Percentiles rank a stretch among this genome's conserved stretches.
Conservation (phyloP, 1,139 yeast genomes). For the Sugiyamaella castrensis region DNA sequence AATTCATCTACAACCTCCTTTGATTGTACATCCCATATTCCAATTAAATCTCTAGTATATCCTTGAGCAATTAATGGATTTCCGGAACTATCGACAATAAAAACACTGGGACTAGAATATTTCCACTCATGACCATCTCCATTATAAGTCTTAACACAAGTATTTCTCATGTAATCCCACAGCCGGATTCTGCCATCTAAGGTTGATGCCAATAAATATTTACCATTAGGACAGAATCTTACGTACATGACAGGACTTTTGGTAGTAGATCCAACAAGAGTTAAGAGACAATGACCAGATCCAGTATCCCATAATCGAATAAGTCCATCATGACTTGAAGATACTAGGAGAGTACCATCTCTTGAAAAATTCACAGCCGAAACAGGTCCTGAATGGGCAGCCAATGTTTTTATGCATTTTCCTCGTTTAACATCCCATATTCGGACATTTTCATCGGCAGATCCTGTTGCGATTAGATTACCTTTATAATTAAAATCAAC, state of each 20-base stretch:
- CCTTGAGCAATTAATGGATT: constrained; percentile 58
- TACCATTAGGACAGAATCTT: constrained; percentile 76
- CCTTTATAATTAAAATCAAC: constrained; percentile 73
- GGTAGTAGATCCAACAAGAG: constrained; percentile 56
- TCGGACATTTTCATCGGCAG: constrained; percentile 87
- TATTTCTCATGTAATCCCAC: constrained; percentile 55
- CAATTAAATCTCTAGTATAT: constrained; percentile 51
- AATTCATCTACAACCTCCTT: constrained; percentile 50
- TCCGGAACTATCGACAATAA: constrained; percentile 31
- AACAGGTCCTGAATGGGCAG: constrained; percentile 94
- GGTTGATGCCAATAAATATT: constrained; percentile 72
- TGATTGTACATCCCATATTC: constrained; percentile 74
- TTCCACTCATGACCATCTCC: constrained; percentile 32
- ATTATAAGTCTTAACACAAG: constrained; percentile 38
- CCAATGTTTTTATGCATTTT: constrained; percentile 67
- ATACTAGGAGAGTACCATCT: constrained; percentile 79
- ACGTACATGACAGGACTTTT: constrained; percentile 66
- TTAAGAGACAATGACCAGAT: constrained; percentile 88
- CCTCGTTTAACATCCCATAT: constrained; percentile 85
- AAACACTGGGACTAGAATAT: constrained; percentile 25
- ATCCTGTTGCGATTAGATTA: constrained; percentile 73
- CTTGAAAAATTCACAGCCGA: constrained; percentile 67
- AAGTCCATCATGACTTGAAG: constrained; percentile 89
- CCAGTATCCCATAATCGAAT: constrained; percentile 82
- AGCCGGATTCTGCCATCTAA: constrained; percentile 78